These are phyloP conservation scores for Plasmodium berghei DNA, from an alignment of 169 alveolate species.

Conservation along the genomic window DNA sequence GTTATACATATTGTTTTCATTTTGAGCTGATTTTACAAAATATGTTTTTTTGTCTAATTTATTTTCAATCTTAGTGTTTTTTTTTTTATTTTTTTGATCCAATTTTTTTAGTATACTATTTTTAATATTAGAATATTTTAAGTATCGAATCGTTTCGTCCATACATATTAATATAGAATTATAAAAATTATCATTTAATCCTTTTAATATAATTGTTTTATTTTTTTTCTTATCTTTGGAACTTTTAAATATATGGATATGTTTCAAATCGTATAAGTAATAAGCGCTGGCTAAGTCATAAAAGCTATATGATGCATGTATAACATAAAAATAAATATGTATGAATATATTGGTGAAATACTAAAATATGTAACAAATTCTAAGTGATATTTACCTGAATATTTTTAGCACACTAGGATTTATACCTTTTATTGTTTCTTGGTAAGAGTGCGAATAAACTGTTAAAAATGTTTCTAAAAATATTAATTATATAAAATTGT, in stretches of 20 bases:
- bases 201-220: conserved; percentile 29
- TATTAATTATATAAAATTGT: neutral
- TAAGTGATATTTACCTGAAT: conserved; percentile 40
- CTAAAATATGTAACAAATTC: neutral
- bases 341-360: neutral
- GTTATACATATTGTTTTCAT: conserved; percentile 41
- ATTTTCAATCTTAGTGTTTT: neutral
- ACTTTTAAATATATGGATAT: conserved; percentile 38
- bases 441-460: conserved; percentile 64
- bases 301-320: conserved; percentile 24
- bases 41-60: conserved; percentile 22
- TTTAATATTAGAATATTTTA: conserved; percentile 20
- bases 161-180: conserved; percentile 68
- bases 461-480: conserved; percentile 53
- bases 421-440: conserved; percentile 57
- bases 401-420: conserved; percentile 44
- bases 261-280: conserved; percentile 41
- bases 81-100: conserved; percentile 11
- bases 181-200: conserved; percentile 50
- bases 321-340: neutral
- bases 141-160: conserved; percentile 51
- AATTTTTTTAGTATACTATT: conserved; percentile 6
- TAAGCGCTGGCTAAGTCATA: conserved; percentile 43
- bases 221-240: conserved; percentile 21
- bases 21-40: conserved; percentile 59